Conservation (phyloP, 169 alveolate species). For the Plasmodium coatneyi region DNA sequence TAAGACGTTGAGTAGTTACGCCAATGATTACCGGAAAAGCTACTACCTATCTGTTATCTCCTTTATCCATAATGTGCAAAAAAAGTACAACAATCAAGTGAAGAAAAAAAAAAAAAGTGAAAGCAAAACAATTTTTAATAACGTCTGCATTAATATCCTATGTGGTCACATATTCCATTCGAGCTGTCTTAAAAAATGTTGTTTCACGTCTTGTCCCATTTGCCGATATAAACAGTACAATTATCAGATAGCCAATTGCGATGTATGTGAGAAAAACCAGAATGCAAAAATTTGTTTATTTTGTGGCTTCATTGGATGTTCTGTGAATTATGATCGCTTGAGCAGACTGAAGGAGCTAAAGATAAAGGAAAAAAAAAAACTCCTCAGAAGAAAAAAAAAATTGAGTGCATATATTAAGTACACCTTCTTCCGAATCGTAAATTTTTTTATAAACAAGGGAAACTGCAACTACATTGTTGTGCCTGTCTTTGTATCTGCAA, state of each 20-base stretch:
- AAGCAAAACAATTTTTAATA: constrained; percentile 20
- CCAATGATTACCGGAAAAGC: neutral
- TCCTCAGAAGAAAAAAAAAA: constrained; percentile 26
- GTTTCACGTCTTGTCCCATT: constrained; percentile 63
- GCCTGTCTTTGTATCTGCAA: neutral
- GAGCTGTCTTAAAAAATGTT: constrained; percentile 52
- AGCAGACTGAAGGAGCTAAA: constrained; percentile 15
- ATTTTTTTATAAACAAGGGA: neutral
- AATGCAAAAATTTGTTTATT: constrained; percentile 52
- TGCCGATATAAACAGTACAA: constrained; percentile 67
- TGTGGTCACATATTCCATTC: constrained; percentile 71
- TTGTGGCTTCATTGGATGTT: constrained; percentile 66
- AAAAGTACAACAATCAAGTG: constrained; percentile 13
- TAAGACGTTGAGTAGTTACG: neutral
- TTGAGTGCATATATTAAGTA: neutral
- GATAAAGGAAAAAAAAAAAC: constrained; percentile 26
- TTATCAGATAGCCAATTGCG: constrained; percentile 69
- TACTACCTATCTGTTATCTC: neutral
- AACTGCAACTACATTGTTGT: neutral
- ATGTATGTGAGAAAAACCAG: constrained; percentile 40
- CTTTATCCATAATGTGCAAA: constrained; percentile 16
- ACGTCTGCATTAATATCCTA: constrained; percentile 44
- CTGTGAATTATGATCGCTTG: constrained; percentile 43
- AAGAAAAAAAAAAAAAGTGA: constrained; percentile 23
- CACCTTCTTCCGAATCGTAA: constrained; percentile 6